Evolutionary conservation across 2,329 filamentous ascomycete species (phyloP).

Genomic region (Botrytis sinoallii): DNA sequence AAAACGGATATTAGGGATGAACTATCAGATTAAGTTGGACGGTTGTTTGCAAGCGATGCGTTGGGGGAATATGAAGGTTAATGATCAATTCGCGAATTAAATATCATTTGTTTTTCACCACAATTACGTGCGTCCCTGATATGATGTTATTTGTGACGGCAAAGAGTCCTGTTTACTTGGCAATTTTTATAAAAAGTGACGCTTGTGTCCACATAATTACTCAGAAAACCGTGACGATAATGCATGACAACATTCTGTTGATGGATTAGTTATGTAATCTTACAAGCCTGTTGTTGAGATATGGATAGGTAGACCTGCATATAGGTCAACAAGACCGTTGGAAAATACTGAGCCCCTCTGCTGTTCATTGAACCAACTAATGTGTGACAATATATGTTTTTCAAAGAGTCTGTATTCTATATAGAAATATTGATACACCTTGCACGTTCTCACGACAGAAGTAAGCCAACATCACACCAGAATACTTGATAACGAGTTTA

Average conservation of each 20-base stretch:
- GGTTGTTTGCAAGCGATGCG: conserved; percentile 8
- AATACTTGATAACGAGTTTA: neutral
- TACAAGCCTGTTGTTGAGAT: neutral
- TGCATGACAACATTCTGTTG: neutral
- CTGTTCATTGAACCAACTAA: neutral
- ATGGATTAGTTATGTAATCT: neutral
- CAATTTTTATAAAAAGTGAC: neutral
- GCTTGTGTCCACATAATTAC: neutral
- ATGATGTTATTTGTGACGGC: neutral
- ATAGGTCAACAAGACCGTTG: neutral
- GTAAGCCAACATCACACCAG: no score
- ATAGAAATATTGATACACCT: neutral
- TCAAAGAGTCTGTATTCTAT: no score
- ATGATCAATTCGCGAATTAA: neutral
- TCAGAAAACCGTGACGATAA: neutral
- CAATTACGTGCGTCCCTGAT: neutral
- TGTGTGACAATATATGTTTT: neutral
- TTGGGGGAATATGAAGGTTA: neutral
- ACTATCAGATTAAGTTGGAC: conserved; percentile 2
- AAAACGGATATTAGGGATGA: conserved; percentile 18
- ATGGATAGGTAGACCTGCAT: neutral
- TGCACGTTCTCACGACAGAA: neutral
- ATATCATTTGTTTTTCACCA: neutral
- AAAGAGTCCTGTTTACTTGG: neutral
- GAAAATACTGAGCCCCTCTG: neutral